Evolutionary conservation across 768 basidiomycete genomes (phyloP), one percentile per base, ranked within the genome.

Genomic region (Leccinum arenicola): DNA sequence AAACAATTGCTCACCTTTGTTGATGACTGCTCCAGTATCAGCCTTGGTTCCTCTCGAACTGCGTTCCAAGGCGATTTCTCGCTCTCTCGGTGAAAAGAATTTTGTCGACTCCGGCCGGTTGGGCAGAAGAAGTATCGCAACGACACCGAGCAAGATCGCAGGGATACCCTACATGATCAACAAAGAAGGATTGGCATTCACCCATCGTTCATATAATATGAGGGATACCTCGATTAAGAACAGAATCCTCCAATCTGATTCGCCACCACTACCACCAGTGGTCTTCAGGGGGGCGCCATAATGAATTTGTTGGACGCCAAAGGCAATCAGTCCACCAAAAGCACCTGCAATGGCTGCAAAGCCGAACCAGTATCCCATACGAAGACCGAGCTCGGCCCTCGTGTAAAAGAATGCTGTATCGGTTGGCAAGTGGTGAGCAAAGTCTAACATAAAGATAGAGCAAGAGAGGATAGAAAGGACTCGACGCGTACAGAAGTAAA

Each of bases 331-430:
- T n/a, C 91, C 91, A 14, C 90, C 89, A 60, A 93, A 93, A 6
- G 91, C 91, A 23, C 91, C 91, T 4, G 91, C 88, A 4, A 91
- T 83, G 3, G 91, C 89, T 5, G 91, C 89, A 67, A 91, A 93
- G 9, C 87, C 88, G 60, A 91, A 93, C 87, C 89, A 91, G 65
- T 89, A 84, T 2, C 88, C 89, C 81, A 88, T 81, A 75, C 90
- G 83, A 51, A 88, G 71, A 29, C 90, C 90, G 64, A 92, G 79
- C 67, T 92, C 90, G 5, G 77, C 64, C 65, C 83, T 87, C 1
- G 89, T 92, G 67, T 92, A 92, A 68, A 88, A 92, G 58, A 89
- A 80, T 0, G 89, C 89, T 91, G n/a, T 6, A 36, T 64, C 3
- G 19, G 21, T 50, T 11, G 50, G n/a, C 0, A 47, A 38, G 27